phyloP scores from a whole-genome alignment of 768 basidiomycete species.

The Naematelia aurantialba region DNA sequence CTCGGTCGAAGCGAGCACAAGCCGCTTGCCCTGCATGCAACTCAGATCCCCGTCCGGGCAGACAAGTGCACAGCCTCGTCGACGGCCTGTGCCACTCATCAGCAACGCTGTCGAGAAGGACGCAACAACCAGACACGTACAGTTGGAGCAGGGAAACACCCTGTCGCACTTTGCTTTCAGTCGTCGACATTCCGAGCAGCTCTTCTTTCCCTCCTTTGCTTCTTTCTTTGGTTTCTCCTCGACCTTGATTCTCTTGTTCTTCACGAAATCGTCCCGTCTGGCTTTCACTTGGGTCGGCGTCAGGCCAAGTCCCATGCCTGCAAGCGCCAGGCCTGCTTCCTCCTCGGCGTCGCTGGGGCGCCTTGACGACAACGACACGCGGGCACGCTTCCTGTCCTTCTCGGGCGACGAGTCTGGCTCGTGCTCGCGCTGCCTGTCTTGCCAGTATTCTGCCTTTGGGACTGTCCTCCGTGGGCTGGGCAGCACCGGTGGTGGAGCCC shows the following conservation, averaged over 20 bases:
- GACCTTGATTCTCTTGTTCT: constrained; percentile 9
- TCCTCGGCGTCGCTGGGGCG: constrained; percentile 14
- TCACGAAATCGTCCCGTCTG: constrained; percentile 1
- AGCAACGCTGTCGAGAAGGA: too few relatives aligned
- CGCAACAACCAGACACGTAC: constrained; percentile 23
- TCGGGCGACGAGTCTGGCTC: neutral
- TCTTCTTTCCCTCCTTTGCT: constrained; percentile 32
- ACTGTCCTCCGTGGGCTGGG: neutral
- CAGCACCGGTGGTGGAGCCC: neutral
- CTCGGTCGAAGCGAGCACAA: constrained; percentile 44
- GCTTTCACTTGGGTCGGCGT: constrained; percentile 9
- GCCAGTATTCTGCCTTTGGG: neutral
- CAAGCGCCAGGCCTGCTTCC: constrained; percentile 22
- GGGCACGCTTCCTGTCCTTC: constrained; percentile 2
- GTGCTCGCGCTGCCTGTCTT: neutral
- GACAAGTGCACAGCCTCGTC: constrained; percentile 39
- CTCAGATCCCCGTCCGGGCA: constrained; percentile 44
- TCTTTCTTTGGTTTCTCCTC: constrained; percentile 18
- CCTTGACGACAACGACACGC: neutral
- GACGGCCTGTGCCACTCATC: constrained; percentile 23
- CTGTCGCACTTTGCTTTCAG: constrained; percentile 45
- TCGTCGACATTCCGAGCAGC: constrained; percentile 43
- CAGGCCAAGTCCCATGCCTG: constrained; percentile 19
- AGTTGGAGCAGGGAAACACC: constrained; percentile 44
- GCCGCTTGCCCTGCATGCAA: constrained; percentile 45